A percentile compares a stretch with the other conserved stretches of the same genome.
These are phyloP conservation scores for Stachybotrys echinatus DNA, from an alignment of 2,329 filamentous ascomycete species.

Conservation along the genomic window DNA sequence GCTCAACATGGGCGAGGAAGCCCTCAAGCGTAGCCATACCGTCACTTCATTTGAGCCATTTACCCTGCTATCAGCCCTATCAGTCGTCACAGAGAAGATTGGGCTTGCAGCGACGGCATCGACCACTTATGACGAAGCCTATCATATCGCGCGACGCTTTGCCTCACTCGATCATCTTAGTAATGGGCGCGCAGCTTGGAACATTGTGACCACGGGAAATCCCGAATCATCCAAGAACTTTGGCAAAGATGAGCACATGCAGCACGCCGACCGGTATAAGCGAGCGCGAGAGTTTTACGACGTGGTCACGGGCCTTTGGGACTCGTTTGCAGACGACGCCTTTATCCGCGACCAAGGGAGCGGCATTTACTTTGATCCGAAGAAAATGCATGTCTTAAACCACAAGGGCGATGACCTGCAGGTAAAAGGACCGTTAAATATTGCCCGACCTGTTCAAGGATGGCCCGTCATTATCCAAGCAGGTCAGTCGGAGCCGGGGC, in stretches of 20 bases:
- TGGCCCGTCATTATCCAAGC: conserved; percentile 53
- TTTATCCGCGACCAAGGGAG: conserved; percentile 41
- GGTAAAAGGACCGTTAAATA: conserved; percentile 37
- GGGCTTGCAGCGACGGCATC: conserved; percentile 49
- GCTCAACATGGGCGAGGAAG: conserved; percentile 51
- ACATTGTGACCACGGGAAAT: conserved; percentile 48
- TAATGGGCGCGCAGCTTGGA: conserved; percentile 46
- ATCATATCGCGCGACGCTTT: conserved; percentile 47
- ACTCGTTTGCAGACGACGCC: conserved; percentile 50
- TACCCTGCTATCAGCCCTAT: conserved; percentile 44
- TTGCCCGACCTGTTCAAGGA: conserved; percentile 46
- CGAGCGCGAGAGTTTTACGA: conserved; percentile 48
- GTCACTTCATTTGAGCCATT: conserved; percentile 54
- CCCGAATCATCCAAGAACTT: conserved; percentile 49
- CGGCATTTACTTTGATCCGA: conserved; percentile 44
- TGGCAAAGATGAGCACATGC: conserved; percentile 41
- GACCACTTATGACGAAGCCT: conserved; percentile 49
- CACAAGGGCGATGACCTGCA: conserved; percentile 34
- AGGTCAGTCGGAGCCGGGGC: conserved; percentile 46
- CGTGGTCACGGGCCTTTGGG: conserved; percentile 47
- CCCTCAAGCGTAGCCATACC: conserved; percentile 51
- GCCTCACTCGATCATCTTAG: conserved; percentile 49
- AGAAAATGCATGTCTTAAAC: conserved; percentile 45
- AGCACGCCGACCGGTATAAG: conserved; percentile 44
- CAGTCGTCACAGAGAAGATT: conserved; percentile 41